phyloP scores from a whole-genome alignment of 176 grass and related monocot species.

The Tillandsia fasciculata region DNA sequence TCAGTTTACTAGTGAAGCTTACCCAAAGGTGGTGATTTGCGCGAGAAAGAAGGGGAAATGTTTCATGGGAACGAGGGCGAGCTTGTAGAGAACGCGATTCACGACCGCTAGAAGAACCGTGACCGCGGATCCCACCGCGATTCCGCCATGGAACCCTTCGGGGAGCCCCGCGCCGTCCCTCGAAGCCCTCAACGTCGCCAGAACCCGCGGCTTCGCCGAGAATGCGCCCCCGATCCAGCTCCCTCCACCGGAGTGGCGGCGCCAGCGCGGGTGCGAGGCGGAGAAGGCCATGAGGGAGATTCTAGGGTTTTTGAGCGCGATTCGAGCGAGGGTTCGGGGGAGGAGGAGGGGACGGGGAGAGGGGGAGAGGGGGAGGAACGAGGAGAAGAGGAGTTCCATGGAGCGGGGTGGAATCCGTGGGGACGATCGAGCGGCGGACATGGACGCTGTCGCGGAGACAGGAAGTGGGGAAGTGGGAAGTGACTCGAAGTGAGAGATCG shows the following conservation, averaged over 20 bases:
- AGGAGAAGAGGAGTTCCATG: neutral
- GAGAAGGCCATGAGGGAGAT: neutral
- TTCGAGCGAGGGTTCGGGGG: neutral
- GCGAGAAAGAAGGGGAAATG: constrained; percentile 90
- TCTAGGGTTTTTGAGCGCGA: neutral
- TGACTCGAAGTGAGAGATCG: neutral
- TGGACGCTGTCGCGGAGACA: neutral
- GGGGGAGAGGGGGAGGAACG: constrained; percentile 24
- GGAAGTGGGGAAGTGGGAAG: too few species aligned
- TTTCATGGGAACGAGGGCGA: constrained; percentile 78
- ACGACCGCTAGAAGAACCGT: constrained; percentile 60
- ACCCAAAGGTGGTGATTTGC: constrained; percentile 76
- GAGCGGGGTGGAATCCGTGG: neutral
- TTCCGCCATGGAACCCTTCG: constrained; percentile 9
- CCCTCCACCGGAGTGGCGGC: constrained; percentile 1
- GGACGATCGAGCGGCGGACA: neutral
- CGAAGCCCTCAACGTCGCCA: constrained; percentile 7
- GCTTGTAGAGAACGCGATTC: constrained; percentile 96
- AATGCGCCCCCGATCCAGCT: neutral
- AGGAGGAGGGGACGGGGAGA: neutral
- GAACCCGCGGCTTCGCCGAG: neutral
- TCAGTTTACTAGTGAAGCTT: constrained; percentile 7
- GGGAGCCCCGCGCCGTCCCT: neutral
- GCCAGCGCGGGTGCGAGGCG: neutral
- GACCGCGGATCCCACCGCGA: constrained; percentile 28